A percentile compares a stretch with the other conserved stretches of the same genome.
These are phyloP conservation scores for Eutrema salsugineum DNA, from an alignment of 441 rosid species.

Conservation along the genomic window DNA sequence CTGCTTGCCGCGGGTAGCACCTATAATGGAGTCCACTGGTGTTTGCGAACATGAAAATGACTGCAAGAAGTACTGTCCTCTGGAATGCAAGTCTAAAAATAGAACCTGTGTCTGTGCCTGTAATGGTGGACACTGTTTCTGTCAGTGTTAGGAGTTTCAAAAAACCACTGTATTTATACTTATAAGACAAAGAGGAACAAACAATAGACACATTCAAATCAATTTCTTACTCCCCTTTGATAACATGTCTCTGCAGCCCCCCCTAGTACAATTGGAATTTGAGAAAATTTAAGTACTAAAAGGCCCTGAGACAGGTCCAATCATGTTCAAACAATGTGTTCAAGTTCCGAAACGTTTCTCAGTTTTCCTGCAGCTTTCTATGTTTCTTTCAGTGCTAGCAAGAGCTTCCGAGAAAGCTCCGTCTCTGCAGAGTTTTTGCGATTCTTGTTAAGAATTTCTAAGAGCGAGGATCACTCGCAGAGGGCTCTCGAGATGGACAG, in stretches of 20 bases:
- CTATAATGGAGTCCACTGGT: not conserved
- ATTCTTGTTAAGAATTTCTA: constrained; percentile 51
- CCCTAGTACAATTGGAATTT: constrained; percentile 12
- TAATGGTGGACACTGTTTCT: not conserved
- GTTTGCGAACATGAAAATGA: not conserved
- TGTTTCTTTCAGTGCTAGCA: constrained; percentile 26
- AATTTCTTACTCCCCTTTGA: not conserved
- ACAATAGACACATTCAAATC: not conserved
- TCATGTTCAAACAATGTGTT: not conserved
- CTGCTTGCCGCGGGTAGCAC: not conserved
- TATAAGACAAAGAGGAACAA: not conserved
- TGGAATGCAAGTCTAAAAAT: not conserved
- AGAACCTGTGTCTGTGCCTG: not conserved
- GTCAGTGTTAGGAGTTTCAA: no score
- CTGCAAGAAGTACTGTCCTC: constrained; percentile 1
- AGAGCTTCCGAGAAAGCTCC: constrained; percentile 23
- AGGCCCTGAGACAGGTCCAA: not conserved
- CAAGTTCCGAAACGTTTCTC: not conserved
- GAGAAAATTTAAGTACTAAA: not conserved
- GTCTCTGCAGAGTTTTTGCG: constrained; percentile 13
- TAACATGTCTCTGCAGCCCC: not conserved
- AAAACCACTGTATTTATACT: not conserved
- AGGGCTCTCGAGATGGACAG: constrained; percentile 85
- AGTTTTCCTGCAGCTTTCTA: not conserved
- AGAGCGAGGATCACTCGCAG: constrained; percentile 49